Base-by-base conservation (phyloP, 2,329 filamentous ascomycete genomes). In the Pyrenophora graminea region DNA sequence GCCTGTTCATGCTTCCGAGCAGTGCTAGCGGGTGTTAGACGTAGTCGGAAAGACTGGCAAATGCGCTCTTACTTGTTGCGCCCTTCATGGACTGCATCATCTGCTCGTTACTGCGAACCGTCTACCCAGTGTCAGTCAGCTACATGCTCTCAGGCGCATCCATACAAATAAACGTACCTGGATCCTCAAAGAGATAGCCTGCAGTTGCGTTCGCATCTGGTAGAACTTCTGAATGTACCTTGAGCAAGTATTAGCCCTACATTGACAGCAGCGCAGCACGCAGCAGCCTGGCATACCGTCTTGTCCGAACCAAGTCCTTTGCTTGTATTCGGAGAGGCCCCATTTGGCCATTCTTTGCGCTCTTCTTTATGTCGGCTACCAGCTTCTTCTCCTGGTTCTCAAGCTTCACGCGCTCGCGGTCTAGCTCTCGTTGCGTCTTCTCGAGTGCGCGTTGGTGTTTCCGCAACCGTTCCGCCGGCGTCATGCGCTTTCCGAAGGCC, bases 61-160 rank as follows among this genome's bases (percentile, higher is more conserved):
- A n/a, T 37, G 10, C 4, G 39, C 63, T 27, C 63, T 27, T 61
- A 71, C 70, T 53, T 1, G 94, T 97, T 4, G 94, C 94, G 30
- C 94, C 94, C 76, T 97, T 99, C 94, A 99, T 97, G 7, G 92
- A 94, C 75, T 96, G 91, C 92, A 97, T 97, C 94, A 99, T 99
- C 76, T 97, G 93, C 74, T 99, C 94, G 75, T 99, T 99, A 62
- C 92, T 97, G 59, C 94, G 87, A 59, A 97, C 93, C 42, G 94
- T 99, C 90, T 96, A 66, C 19, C 45, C 56, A 33, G 49, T 53
- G 44, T 72, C 23, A 68, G 44, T 72, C 23, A 68, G 59, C 37
- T 15, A 48, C 25, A 32, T 42, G 19, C 4, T 4, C 32, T 21
- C 51, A 44, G 25, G 30, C 48, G 12, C 33, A 34, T 23, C 18